These are phyloP conservation scores for Chalciporus sp. DNA, from an alignment of 1,284 basidiomycete genomes.

Conservation along the genomic window DNA sequence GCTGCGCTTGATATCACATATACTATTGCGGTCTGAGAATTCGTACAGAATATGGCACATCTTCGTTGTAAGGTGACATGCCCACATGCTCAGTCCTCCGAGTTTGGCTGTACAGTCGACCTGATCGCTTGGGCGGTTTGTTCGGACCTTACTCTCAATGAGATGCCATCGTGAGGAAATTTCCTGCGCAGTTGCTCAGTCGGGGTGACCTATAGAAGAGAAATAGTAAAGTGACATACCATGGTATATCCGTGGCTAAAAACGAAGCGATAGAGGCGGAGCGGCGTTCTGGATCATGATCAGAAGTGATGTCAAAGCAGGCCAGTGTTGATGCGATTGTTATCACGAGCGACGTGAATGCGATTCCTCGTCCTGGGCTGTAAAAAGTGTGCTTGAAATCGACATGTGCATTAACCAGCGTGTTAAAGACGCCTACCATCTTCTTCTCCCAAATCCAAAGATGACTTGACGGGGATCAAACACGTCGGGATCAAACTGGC, in stretches of 20 bases:
- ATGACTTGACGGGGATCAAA: slow-evolving; percentile 11
- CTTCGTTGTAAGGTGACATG: not conserved
- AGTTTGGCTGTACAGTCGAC: not conserved
- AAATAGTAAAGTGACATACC: not conserved
- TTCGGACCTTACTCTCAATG: slow-evolving; percentile 2
- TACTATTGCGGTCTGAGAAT: not conserved
- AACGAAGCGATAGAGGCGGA: slow-evolving; percentile 1
- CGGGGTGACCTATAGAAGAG: not conserved
- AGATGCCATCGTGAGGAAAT: slow-evolving; percentile 3
- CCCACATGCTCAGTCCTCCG: not conserved
- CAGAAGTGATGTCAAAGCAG: slow-evolving; percentile 1
- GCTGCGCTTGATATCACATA: too few relatives aligned
- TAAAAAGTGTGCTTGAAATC: not conserved
- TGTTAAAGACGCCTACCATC: not conserved
- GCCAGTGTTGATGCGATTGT: slow-evolving; percentile 1
- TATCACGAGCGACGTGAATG: slow-evolving; percentile 3
- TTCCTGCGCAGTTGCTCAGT: not conserved
- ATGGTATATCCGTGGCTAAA: slow-evolving; percentile 5
- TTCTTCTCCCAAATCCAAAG: slow-evolving; percentile 11
- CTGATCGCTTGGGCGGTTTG: slow-evolving; percentile 4
- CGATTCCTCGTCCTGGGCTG: slow-evolving; percentile 3
- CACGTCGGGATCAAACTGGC: slow-evolving; percentile 3
- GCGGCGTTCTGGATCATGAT: not conserved
- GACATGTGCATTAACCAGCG: not conserved
- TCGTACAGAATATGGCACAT: not conserved